These are phyloP conservation scores for Eucalyptus lansdowneana DNA, from an alignment of 345 rosid species.

Conservation along the genomic window DNA sequence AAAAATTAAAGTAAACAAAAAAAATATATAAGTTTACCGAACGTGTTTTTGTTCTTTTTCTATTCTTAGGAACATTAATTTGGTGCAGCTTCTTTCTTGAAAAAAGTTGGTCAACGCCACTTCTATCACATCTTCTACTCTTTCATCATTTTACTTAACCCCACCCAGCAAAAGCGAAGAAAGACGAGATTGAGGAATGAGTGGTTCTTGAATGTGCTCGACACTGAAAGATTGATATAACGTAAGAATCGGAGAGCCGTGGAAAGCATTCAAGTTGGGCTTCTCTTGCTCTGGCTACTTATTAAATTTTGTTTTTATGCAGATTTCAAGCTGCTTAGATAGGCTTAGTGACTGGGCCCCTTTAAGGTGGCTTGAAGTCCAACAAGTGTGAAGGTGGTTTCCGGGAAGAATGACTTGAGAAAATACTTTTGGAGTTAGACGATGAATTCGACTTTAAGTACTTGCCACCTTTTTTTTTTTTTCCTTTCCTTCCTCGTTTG, in stretches of 20 bases:
- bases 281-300: not conserved
- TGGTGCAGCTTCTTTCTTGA: not conserved
- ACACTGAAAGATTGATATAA: not conserved
- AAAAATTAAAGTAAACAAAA: too few relatives aligned
- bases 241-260: not conserved
- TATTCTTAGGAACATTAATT: too few relatives aligned
- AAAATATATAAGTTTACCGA: too few relatives aligned
- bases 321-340: not conserved
- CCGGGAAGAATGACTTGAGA: not conserved
- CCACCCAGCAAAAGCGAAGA: not conserved
- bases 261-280: not conserved
- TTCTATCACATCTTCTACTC: not conserved
- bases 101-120: not conserved
- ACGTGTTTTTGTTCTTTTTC: too few relatives aligned
- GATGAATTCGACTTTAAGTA: not conserved
- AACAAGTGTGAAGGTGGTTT: not conserved
- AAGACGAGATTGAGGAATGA: not conserved
- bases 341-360: not conserved
- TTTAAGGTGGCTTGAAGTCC: not conserved
- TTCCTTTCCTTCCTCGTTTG: not conserved
- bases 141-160: not conserved
- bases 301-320: not conserved
- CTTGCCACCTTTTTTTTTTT: too few relatives aligned
- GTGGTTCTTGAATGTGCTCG: not conserved
- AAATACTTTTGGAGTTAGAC: not conserved